These are phyloP conservation scores for Cadophora sp. DNA, from an alignment of 2,329 filamentous ascomycete species.

Conservation along the genomic window DNA sequence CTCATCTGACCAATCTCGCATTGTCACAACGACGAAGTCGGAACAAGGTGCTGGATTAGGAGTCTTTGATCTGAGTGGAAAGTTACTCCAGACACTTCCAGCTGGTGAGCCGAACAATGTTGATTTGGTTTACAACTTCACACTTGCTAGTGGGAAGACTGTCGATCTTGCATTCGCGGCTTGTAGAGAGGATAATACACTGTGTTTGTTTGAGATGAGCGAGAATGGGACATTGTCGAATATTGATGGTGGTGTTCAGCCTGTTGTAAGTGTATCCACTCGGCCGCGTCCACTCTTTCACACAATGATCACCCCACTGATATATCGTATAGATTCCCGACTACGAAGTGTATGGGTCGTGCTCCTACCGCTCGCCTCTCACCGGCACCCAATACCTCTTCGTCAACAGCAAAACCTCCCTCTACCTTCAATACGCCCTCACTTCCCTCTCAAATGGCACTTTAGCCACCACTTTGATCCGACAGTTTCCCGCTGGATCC, in stretches of 20 bases:
- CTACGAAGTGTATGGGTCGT: constrained; percentile 11
- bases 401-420: constrained; percentile 11
- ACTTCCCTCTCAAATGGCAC: background rate
- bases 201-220: constrained; percentile 16
- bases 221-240: background rate
- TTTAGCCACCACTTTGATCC: background rate
- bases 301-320: no score
- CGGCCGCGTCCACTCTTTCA: no score
- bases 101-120: constrained; percentile 14
- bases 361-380: constrained; percentile 10
- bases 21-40: constrained; percentile 3
- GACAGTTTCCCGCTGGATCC: constrained; percentile 8
- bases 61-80: constrained; percentile 12
- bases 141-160: background rate
- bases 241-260: constrained; percentile 3
- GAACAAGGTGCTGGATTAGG: constrained; percentile 4
- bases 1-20: constrained; percentile 2
- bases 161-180: constrained; percentile 11
- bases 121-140: constrained; percentile 17
- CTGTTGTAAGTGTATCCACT: background rate
- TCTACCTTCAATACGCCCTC: constrained; percentile 4
- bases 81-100: constrained; percentile 6
- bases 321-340: background rate
- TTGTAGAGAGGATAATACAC: constrained; percentile 11
- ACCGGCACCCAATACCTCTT: constrained; percentile 12